Evolutionary conservation across 768 basidiomycete species (phyloP), one percentile per base, ranked within the genome.

Genomic region (Leccinum sublutescens): DNA sequence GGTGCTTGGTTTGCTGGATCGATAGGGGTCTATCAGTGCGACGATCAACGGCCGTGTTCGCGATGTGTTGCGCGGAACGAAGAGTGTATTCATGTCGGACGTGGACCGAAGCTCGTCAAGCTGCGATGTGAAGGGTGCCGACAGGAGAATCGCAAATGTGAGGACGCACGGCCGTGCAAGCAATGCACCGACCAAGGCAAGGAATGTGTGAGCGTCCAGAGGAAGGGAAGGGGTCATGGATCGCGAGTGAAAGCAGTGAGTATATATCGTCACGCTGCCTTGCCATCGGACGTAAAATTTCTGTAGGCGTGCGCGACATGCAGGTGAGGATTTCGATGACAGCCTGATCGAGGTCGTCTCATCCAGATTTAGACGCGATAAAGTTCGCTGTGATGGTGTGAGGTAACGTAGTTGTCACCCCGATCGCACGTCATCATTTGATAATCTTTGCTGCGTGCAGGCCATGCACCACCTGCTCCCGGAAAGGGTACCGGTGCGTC

Each of bases 201-300:
- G 60, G 75, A 78, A 45, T 87, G 86, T 63, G 65, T 82, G 56
- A 80, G 73, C 25, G 74, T 79, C 5, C 79, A 80, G 11, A 74
- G 83, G 56, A 84, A 80, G 66, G 76, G 82, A 10, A 77, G 79
- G 63, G 84, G 85, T 1, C 83, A 82, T 52, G 85, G 85, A 23
- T 80, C 80, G 23, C 79, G 85, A 45, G 85, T 85, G 17, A 87
- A 85, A 71, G 78, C 80, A 68, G 85, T 85, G 62, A 72, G 83
- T 66, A 56, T 60, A 43, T 65, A 54, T 53, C 31, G 52, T n/a
- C 50, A 5, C 45, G 55, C 19, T 66, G 45, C 36, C 47, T 36
- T 29, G 21, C 55, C 6, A 50, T 62, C 55, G 49, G 52, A 56
- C 60, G 57, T 55, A 58, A 38, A 47, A 45, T 63, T 60, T 56